These are phyloP conservation scores for Fraxinus platypoda DNA, from an alignment of 305 asterid species.

Conservation along the genomic window DNA sequence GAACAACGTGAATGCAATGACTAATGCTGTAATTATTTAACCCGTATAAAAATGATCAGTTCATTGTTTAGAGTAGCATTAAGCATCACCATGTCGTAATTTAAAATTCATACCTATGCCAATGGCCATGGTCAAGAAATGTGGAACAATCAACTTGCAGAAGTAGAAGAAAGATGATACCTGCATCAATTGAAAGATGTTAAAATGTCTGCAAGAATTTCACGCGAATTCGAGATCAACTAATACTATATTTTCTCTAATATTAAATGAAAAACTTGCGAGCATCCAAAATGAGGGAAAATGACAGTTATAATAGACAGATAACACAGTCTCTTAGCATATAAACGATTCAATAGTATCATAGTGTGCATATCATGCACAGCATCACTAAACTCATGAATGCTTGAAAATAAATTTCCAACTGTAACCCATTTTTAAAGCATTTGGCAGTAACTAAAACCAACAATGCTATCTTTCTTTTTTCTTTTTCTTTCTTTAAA, in stretches of 20 bases:
- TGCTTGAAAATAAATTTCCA: neutral
- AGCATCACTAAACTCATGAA: neutral
- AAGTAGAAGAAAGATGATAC: conserved; percentile 52
- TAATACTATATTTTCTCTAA: neutral
- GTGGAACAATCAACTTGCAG: conserved; percentile 58
- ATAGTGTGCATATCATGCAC: neutral
- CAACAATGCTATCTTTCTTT: neutral
- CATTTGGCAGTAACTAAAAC: neutral
- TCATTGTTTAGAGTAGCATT: neutral
- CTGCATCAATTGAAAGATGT: conserved; percentile 42
- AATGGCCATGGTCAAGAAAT: conserved; percentile 44
- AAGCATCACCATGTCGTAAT: neutral
- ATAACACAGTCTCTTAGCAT: neutral
- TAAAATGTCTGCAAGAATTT: conserved; percentile 11
- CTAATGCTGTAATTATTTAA: conserved; percentile 52
- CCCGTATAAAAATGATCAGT: conserved; percentile 9
- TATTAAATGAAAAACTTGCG: neutral
- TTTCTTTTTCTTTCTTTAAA: neutral
- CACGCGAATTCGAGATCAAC: neutral
- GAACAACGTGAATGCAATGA: conserved; percentile 62
- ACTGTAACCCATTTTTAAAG: neutral
- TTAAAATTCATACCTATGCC: conserved; percentile 64
- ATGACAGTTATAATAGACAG: neutral
- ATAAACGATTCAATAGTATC: neutral
- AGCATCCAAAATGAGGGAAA: neutral